phyloP scores from a whole-genome alignment of 2,329 filamentous ascomycete species.

The Truncatella angustata region DNA sequence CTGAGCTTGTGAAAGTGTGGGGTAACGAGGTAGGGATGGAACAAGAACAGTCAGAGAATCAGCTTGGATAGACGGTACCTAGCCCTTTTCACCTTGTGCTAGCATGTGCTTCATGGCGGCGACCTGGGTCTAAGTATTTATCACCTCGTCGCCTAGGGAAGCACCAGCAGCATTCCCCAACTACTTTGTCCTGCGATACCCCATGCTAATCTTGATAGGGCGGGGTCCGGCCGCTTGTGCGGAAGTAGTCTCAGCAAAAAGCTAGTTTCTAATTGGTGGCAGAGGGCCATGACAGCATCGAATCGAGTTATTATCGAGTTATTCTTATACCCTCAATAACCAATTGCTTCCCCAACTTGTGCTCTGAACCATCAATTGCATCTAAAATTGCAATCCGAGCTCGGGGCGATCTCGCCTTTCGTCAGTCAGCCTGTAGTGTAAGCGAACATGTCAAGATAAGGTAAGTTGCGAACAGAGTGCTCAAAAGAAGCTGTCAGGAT shows the following conservation, averaged over 20 bases:
- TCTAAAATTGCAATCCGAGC: not conserved
- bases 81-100: not conserved
- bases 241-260: constrained; percentile 1
- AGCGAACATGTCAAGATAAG: too few relatives aligned
- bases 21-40: constrained; percentile 14
- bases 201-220: not conserved
- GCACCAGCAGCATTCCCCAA: constrained; percentile 19
- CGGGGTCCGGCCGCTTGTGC: constrained; percentile 8
- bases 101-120: not conserved
- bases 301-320: not conserved
- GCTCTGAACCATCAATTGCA: not conserved
- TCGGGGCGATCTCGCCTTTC: not conserved
- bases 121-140: constrained; percentile 11
- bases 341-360: not conserved
- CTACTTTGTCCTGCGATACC: not conserved
- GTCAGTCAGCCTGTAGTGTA: not conserved
- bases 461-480: too few relatives aligned
- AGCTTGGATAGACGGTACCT: not conserved
- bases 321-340: not conserved
- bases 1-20: constrained; percentile 32
- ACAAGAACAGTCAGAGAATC: too few relatives aligned
- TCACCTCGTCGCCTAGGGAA: constrained; percentile 4
- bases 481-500: too few relatives aligned
- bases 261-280: not conserved
- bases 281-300: not conserved